Evolutionary conservation across 768 basidiomycete genomes (phyloP).

Genomic region (Lactarius quietus): DNA sequence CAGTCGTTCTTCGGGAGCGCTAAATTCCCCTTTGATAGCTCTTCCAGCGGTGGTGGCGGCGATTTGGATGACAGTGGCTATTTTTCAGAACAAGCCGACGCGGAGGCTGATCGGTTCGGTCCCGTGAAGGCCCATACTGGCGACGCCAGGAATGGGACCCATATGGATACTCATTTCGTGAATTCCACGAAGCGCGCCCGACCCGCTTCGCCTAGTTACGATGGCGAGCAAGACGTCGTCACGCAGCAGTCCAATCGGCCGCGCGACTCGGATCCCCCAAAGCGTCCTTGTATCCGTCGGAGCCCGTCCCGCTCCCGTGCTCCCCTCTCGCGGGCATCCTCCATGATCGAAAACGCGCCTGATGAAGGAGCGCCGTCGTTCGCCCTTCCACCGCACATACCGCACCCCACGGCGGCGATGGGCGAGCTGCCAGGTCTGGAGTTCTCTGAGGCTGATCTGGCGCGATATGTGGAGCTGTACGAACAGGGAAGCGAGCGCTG

Average conservation of each 20-base stretch:
- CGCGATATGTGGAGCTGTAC: constrained; percentile 42
- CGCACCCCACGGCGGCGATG: constrained; percentile 6
- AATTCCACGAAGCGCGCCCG: constrained; percentile 12
- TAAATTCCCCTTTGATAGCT: constrained; percentile 8
- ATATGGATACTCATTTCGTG: constrained; percentile 1
- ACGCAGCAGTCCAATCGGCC: background rate
- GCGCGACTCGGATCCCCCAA: background rate
- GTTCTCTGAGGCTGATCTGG: constrained; percentile 38
- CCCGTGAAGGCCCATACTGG: background rate
- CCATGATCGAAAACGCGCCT: background rate
- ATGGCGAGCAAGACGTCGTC: background rate
- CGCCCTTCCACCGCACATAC: constrained; percentile 1
- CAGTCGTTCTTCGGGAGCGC: constrained; percentile 6
- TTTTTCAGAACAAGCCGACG: constrained; percentile 12
- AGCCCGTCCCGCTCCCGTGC: background rate
- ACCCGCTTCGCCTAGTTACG: constrained; percentile 1
- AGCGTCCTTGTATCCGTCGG: constrained; percentile 5
- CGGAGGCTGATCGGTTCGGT: constrained; percentile 5
- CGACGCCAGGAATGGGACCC: background rate
- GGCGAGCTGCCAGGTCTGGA: constrained; percentile 20
- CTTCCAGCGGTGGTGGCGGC: background rate
- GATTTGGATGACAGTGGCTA: constrained; percentile 21
- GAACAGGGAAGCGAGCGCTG: constrained; percentile 45
- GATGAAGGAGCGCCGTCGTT: background rate
- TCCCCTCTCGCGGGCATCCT: background rate